Evolutionary conservation across 352 stramenopile species (phyloP), one percentile per base, ranked within the genome.

Genomic region (Phytophthora cryptogea): DNA sequence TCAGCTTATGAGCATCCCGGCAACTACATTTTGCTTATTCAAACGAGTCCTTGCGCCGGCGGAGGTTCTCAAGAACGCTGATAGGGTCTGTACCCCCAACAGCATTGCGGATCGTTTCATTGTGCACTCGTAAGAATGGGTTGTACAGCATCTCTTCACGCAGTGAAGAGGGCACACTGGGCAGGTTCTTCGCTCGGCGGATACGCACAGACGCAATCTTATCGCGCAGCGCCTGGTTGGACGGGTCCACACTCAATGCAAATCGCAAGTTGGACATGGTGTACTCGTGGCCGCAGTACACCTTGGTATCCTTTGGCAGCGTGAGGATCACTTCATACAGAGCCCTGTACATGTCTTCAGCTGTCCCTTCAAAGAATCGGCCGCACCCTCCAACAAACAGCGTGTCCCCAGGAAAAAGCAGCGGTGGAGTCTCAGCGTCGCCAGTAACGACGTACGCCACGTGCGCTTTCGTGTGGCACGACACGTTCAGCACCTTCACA

Each of bases 211-310:
- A 63, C 30, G 87, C 83, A 42, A 96, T 88, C 70, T 97, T 97
- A 46, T 96, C 83, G 8, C 72, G 78, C 60, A 97, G 64, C 17
- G 80, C 80, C 2, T 72, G 72, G 77, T 98, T 98, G 11, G 88
- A 90, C 20, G 94, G 94, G 62, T 98, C 94, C 8, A 98, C 86
- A 55, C 80, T 97, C 39, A 98, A 64, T 4, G 96, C 96, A 54
- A 98, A 99, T 27, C 86, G 88, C 17, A 96, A 74, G 74, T 99
- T 99, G 39, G 81, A 81, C 78, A 94, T 77, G 1, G 94, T 98
- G 62, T 99, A 98, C 78, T 97, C 89, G 61, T 97, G 89, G 14
- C 89, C 88, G 54, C 87, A 96, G 68, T 96, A 97, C 13, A 96
- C 80, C 33, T 84, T 86, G 1, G 89, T 97, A 56, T 95, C 86